Base-by-base conservation (phyloP, 2,329 filamentous ascomycete genomes). In the Penicillium sp. region DNA sequence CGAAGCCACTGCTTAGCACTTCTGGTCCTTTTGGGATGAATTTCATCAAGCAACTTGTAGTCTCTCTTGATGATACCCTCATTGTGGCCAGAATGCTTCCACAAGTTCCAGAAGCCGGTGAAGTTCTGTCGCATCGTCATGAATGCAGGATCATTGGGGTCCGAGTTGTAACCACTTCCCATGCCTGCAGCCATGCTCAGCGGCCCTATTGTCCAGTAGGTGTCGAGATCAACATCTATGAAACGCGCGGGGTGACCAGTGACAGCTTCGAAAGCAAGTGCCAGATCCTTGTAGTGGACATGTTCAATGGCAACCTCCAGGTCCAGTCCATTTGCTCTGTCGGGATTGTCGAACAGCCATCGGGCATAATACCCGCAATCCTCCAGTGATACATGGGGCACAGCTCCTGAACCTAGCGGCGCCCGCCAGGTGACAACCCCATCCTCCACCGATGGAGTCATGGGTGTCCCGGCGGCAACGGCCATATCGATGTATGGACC, bases 1-100 rank as follows among this genome's bases (percentile, higher is more conserved):
- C 34, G n/a, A 20, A 83, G 77, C 70, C 76, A 84, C 54, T 82
- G 74, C 59, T 80, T 78, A 0, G 72, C 77, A 27, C 66, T 77
- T 59, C 64, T 74, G 49, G 80, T 76, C n/a, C 80, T 68, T 1
- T 60, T 60, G 0, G 80, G 80, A 59, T 78, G 72, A 42, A 84
- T 82, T 64, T 78, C 71, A 59, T 83, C 80, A 34, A 84, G 62
- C 15, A 82, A 54, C 12, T 58, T 66, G 58, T 80, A 81, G 58
- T 83, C 75, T 43, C 79, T 70, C 51, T 63, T 62, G 1, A 80
- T 56, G 4, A 81, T 55, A 0, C 75, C 75, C 23, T 64, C 61
- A 46, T 78, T 77, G 0, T 67, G 69, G 0, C 72, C 73, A 1
- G 74, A 75, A 47, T 72, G 46, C 39, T 67, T 72, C 68, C 73